Conservation (phyloP, 371 early-diverging fungal species). For the Mucor saturninus region DNA sequence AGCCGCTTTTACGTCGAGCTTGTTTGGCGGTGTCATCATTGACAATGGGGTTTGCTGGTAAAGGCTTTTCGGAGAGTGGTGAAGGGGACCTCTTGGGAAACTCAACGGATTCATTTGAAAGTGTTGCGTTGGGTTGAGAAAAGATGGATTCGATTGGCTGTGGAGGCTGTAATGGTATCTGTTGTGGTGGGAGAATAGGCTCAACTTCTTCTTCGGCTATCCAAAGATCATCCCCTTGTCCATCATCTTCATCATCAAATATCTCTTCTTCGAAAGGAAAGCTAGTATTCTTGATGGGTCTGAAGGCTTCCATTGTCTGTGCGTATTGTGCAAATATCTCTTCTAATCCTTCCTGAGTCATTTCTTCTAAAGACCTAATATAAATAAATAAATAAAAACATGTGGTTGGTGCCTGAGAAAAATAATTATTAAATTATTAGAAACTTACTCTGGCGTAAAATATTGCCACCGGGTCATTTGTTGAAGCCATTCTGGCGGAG, state of each 20-base stretch:
- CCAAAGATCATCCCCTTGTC: slow-evolving; percentile 25
- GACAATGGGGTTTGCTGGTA: slow-evolving; percentile 27
- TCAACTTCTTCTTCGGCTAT: slow-evolving; percentile 22
- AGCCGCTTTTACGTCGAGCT: slow-evolving; percentile 28
- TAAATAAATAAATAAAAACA: too few species aligned
- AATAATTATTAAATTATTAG: too few species aligned
- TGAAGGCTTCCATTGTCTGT: slow-evolving; percentile 51
- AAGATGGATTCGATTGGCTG: slow-evolving; percentile 18
- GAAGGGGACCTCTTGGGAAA: slow-evolving; percentile 11
- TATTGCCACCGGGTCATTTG: slow-evolving; percentile 61
- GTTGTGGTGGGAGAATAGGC: not conserved
- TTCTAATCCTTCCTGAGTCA: slow-evolving; percentile 54
- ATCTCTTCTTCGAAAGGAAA: slow-evolving; percentile 30
- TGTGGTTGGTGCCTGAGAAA: too few species aligned
- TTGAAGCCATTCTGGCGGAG: slow-evolving; percentile 55
- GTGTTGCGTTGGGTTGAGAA: slow-evolving; percentile 28
- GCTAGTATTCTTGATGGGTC: slow-evolving; percentile 26
- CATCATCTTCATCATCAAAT: slow-evolving; percentile 29
- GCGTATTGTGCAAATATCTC: slow-evolving; percentile 51
- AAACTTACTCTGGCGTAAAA: slow-evolving; percentile 55
- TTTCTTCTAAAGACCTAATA: slow-evolving; percentile 45
- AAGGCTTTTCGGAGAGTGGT: slow-evolving; percentile 29
- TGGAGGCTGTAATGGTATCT: not conserved
- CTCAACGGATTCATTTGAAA: slow-evolving; percentile 29
- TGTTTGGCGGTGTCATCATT: slow-evolving; percentile 20